Evolutionary conservation across 2,329 filamentous ascomycete genomes (phyloP).

Genomic region (Monosporascus ibericus): DNA sequence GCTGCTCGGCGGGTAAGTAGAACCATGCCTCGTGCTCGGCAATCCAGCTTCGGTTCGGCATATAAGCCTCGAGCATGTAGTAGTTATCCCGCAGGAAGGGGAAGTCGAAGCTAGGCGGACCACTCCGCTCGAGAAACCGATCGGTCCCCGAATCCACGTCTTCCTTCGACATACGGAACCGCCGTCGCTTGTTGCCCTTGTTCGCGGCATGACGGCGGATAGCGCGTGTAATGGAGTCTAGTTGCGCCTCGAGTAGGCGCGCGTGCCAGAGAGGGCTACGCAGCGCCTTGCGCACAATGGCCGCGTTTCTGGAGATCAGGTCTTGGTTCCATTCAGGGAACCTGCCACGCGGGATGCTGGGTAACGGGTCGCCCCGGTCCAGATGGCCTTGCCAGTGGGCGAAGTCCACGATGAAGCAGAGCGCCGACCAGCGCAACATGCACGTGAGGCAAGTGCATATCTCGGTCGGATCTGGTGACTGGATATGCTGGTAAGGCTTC

Average conservation of each 20-base stretch:
- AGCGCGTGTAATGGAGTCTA: constrained; percentile 38
- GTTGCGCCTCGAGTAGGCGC: constrained; percentile 39
- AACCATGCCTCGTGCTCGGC: constrained; percentile 39
- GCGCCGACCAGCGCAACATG: constrained; percentile 49
- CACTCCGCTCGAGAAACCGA: constrained; percentile 42
- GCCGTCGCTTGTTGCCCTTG: constrained; percentile 38
- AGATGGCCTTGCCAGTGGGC: constrained; percentile 48
- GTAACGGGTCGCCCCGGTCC: constrained; percentile 44
- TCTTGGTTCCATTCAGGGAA: constrained; percentile 42
- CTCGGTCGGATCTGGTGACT: constrained; percentile 35
- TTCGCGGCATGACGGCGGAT: constrained; percentile 42
- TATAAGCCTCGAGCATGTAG: constrained; percentile 51
- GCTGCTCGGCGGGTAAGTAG: constrained; percentile 37
- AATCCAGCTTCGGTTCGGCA: constrained; percentile 51
- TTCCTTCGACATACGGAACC: constrained; percentile 38
- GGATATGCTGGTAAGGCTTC: constrained; percentile 47
- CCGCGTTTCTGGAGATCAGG: constrained; percentile 37
- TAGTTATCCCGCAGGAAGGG: constrained; percentile 53
- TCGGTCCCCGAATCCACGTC: constrained; percentile 43
- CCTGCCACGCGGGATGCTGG: constrained; percentile 42
- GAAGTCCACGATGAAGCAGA: constrained; percentile 49
- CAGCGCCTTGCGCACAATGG: constrained; percentile 39
- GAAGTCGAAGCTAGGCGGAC: constrained; percentile 45
- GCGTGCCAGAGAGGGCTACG: constrained; percentile 44
- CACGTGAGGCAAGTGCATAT: constrained; percentile 54